Base-by-base conservation (phyloP, 805 yeast species). In the Grigorovia humatica region DNA sequence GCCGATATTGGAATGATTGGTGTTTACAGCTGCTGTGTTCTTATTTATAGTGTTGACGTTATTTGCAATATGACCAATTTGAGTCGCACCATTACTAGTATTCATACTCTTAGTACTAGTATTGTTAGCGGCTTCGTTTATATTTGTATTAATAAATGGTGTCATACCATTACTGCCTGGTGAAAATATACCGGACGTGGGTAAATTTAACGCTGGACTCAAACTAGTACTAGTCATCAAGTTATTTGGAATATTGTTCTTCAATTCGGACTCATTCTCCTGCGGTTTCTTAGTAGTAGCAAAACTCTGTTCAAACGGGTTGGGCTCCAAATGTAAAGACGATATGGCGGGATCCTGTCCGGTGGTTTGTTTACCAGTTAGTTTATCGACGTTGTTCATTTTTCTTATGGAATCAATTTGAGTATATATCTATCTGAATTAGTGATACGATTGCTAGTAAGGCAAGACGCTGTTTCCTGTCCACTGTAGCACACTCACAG, bases 301-400 rank as follows among this genome's bases (percentile, higher is more conserved):
- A 71, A 91, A 91, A 48, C 96, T 86, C 67, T 85, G 86, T 68
- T 91, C 99, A 65, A 91, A 91, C 4, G 97, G 97, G 62, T 91
- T 91, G 9, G 93, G 96, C 67, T 93, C 99, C 53, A 89, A 72
- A 54, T 84, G 91, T 60, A 88, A 79, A 43, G 87, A 58, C 1
- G 70, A 64, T 1, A 49, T 49, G 11, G 50, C 41, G 12, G n/a
- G 32, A 20, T 38, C 42, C 12, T 8, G 18, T 35, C 4, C 15
- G n/a, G n/a, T 12, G 15, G n/a, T n/a, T 9, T 7, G 32, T 32
- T 32, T 32, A 32, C 4, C 38, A 32, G 11, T 9, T 32, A 32
- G 15, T 32, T 32, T 32, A 32, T 32, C 15, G 38, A 13, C 38
- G 38, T 32, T 32, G 11, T 32, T 13, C 38, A 32, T 32, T 5